Conservation (phyloP, 805 yeast genomes). For the Starmerella apis region DNA sequence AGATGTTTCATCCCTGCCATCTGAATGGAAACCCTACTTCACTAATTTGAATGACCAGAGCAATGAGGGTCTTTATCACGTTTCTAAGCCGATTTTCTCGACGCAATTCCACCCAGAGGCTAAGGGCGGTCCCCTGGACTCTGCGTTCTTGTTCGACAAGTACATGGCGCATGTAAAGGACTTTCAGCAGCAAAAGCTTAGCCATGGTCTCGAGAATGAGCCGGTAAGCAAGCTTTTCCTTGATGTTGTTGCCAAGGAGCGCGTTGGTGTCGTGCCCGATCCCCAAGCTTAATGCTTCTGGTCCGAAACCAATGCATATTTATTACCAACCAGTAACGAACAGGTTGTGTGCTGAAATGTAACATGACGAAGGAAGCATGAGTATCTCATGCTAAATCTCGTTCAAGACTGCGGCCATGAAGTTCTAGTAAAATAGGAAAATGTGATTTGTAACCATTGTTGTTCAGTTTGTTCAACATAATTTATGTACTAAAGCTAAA, state of each 20-base stretch:
- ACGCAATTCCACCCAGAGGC: slow-evolving; percentile 99
- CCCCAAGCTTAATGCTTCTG: slow-evolving; percentile 28
- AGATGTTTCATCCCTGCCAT: slow-evolving; percentile 59
- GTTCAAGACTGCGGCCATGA: too few relatives aligned
- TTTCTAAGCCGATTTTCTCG: slow-evolving; percentile 80
- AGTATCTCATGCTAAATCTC: neutral
- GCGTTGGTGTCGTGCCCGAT: slow-evolving; percentile 37
- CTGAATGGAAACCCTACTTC: slow-evolving; percentile 88
- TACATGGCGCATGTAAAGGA: slow-evolving; percentile 60
- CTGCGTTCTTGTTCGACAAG: slow-evolving; percentile 81
- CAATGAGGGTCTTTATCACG: slow-evolving; percentile 95
- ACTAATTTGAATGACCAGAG: slow-evolving; percentile 95
- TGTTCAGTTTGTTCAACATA: too few relatives aligned
- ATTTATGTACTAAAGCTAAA: too few relatives aligned
- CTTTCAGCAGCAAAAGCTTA: slow-evolving; percentile 40
- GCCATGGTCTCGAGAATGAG: slow-evolving; percentile 35
- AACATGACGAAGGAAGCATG: neutral
- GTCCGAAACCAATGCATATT: neutral
- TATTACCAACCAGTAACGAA: neutral
- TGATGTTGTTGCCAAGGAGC: slow-evolving; percentile 36
- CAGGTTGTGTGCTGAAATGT: neutral
- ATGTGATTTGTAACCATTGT: too few relatives aligned
- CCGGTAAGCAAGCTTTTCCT: slow-evolving; percentile 36
- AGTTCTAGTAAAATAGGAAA: too few relatives aligned
- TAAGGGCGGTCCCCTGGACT: slow-evolving; percentile 96